phyloP scores from a whole-genome alignment of 306 rosid genomes.

The Lathyrus sativus region DNA sequence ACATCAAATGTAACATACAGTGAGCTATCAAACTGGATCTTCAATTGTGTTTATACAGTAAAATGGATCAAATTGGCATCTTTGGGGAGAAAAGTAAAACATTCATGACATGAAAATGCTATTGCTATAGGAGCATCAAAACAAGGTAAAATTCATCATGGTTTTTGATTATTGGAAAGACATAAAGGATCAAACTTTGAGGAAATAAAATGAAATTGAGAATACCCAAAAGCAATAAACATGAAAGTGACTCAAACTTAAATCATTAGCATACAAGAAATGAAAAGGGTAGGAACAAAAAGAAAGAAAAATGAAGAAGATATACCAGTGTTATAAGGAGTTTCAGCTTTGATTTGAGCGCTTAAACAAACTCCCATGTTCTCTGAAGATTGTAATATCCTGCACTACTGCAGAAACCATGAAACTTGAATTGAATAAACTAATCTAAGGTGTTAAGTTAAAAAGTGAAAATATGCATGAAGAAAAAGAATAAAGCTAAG shows the following conservation, averaged over 20 bases:
- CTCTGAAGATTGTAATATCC: conserved; percentile 32
- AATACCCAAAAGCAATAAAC: conserved; percentile 5
- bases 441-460: not conserved
- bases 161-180: not conserved
- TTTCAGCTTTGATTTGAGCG: conserved; percentile 56
- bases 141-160: not conserved
- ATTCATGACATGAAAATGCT: not conserved
- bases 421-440: conserved; percentile 12
- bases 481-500: not conserved
- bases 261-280: not conserved
- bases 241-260: conserved; percentile 24
- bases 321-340: conserved; percentile 53
- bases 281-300: not conserved
- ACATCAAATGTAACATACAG: conserved; percentile 31
- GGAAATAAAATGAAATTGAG: conserved; percentile 20
- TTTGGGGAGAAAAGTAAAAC: not conserved
- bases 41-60: conserved; percentile 19
- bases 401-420: conserved; percentile 26
- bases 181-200: conserved; percentile 6
- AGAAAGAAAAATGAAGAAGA: conserved; percentile 8
- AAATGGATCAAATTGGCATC: conserved; percentile 1
- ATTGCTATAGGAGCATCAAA: conserved; percentile 12
- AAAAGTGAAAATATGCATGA: conserved; percentile 13
- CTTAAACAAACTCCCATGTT: conserved; percentile 70
- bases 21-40: conserved; percentile 32